Evolutionary conservation across 257 asterid genomes (phyloP).

Genomic region (Henckelia pumila): DNA sequence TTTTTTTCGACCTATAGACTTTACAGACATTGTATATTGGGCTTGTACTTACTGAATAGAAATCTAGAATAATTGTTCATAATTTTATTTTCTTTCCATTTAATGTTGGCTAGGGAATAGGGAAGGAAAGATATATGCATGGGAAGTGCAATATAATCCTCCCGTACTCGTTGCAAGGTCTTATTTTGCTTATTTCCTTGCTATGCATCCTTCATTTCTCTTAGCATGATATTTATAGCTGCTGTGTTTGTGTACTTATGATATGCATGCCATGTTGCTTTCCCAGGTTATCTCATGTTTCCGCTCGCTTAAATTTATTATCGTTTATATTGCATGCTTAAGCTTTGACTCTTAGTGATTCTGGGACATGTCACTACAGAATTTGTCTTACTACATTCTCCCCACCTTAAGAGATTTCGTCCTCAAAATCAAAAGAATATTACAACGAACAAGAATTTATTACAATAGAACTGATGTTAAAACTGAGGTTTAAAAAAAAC

Average conservation of each 20-base stretch:
- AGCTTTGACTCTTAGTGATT: too few relatives aligned
- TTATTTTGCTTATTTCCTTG: constrained; percentile 20
- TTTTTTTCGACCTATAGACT: constrained; percentile 9
- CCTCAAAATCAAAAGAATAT: too few relatives aligned
- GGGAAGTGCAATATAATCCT: constrained; percentile 93
- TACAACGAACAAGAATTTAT: too few relatives aligned
- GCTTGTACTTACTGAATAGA: too few relatives aligned
- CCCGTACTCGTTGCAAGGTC: constrained; percentile 83
- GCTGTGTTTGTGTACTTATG: constrained; percentile 8
- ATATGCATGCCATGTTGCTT: constrained; percentile 13
- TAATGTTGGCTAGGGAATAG: constrained; percentile 61
- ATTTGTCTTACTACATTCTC: too few relatives aligned
- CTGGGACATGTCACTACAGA: too few relatives aligned
- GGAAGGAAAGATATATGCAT: constrained; percentile 87
- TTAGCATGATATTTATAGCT: not conserved
- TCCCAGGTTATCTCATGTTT: constrained; percentile 67
- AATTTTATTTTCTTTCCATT: constrained; percentile 21
- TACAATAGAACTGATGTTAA: too few relatives aligned
- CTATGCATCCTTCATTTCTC: constrained; percentile 1
- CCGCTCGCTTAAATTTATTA: too few relatives aligned
- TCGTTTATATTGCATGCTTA: too few relatives aligned
- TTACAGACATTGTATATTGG: not conserved
- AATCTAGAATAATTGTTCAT: not conserved
- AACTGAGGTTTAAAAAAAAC: too few relatives aligned
- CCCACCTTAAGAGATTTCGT: too few relatives aligned